A percentile compares a stretch with the other conserved stretches of the same genome.
Conservation (phyloP, 495 filamentous ascomycete species). For the Pyrenula aspistea region DNA sequence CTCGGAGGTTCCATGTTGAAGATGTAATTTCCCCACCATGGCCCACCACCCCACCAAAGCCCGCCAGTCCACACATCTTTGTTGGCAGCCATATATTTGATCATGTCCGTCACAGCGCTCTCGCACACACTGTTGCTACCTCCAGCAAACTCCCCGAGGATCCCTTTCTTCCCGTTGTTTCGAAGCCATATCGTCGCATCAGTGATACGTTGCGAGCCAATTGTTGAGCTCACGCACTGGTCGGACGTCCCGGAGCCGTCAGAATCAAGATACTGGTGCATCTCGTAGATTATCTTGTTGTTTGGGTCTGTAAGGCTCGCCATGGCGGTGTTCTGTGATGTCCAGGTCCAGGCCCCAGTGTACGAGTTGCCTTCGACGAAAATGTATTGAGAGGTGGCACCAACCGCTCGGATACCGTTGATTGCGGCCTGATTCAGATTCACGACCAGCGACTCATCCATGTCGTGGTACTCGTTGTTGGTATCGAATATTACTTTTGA, state of each 20-base stretch:
- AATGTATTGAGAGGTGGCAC: constrained; percentile 59
- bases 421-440: constrained; percentile 67
- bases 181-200: constrained; percentile 60
- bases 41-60: constrained; percentile 60
- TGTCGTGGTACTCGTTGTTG: constrained; percentile 66
- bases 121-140: constrained; percentile 55
- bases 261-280: constrained; percentile 37
- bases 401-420: constrained; percentile 56
- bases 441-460: constrained; percentile 55
- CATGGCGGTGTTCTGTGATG: constrained; percentile 9
- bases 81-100: constrained; percentile 44
- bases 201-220: constrained; percentile 50
- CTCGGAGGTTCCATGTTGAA: constrained; percentile 46
- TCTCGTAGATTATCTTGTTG: constrained; percentile 49
- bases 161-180: constrained; percentile 50
- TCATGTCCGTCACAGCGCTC: constrained; percentile 49
- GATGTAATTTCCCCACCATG: constrained; percentile 48
- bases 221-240: constrained; percentile 47
- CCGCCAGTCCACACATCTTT: constrained; percentile 61
- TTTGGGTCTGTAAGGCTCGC: constrained; percentile 31
- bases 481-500: constrained; percentile 48
- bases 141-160: constrained; percentile 64
- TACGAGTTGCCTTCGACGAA: constrained; percentile 62
- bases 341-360: constrained; percentile 50
- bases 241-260: constrained; percentile 51